Evolutionary conservation across 768 basidiomycete species (phyloP).

Genomic region (Tulasnella sp.): DNA sequence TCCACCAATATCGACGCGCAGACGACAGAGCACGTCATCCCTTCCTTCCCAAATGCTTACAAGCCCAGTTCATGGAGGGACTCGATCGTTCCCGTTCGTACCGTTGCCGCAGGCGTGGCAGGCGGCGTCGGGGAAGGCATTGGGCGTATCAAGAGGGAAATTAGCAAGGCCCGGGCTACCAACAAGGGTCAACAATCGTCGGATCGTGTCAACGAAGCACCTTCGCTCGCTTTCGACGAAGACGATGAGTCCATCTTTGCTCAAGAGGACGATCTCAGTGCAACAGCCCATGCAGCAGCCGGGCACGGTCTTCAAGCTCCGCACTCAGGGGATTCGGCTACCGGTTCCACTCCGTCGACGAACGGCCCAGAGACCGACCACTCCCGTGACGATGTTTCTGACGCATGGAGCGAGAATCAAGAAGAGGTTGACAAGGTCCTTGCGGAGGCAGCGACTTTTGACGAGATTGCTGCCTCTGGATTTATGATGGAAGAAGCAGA

Average conservation of each 20-base stretch:
- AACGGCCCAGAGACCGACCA: neutral
- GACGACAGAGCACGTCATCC: constrained; percentile 55
- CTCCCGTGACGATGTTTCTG: constrained; percentile 9
- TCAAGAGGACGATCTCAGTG: constrained; percentile 6
- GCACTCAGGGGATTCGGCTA: too few species aligned
- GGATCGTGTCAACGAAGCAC: constrained; percentile 9
- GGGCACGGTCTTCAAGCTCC: neutral
- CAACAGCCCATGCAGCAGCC: neutral
- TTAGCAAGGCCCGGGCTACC: constrained; percentile 42
- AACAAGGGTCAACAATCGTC: constrained; percentile 15
- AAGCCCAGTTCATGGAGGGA: constrained; percentile 31
- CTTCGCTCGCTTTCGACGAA: constrained; percentile 27
- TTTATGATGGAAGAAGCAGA: constrained; percentile 31
- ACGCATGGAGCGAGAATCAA: constrained; percentile 28
- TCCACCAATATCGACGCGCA: constrained; percentile 58
- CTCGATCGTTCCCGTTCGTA: constrained; percentile 38
- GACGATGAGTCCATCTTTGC: constrained; percentile 19
- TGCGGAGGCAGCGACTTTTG: constrained; percentile 28
- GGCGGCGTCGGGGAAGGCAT: constrained; percentile 65
- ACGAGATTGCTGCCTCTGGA: constrained; percentile 26
- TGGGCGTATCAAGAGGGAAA: constrained; percentile 59
- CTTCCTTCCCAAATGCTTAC: constrained; percentile 76
- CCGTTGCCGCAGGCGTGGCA: constrained; percentile 53
- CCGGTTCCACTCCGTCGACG: constrained; percentile 26
- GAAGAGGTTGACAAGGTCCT: constrained; percentile 26